These are phyloP conservation scores for Rubroshorea leprosula DNA, from an alignment of 345 rosid genomes.

Conservation along the genomic window DNA sequence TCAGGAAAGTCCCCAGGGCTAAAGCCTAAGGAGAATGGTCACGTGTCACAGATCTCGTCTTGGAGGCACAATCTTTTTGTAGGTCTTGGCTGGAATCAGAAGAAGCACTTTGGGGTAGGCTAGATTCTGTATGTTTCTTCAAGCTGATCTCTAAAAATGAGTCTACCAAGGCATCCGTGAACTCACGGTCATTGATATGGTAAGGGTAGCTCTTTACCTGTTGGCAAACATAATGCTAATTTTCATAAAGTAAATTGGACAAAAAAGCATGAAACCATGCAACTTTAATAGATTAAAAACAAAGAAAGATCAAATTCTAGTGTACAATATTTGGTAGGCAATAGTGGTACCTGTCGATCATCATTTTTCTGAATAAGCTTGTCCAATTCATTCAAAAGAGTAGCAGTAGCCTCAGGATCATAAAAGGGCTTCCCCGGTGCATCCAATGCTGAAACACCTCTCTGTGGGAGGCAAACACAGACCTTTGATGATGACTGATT, in stretches of 20 bases:
- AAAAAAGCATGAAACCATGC: neutral
- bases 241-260: neutral
- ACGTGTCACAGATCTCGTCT: too few relatives aligned
- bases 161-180: conserved; percentile 69
- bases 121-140: conserved; percentile 21
- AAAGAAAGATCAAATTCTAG: conserved; percentile 9
- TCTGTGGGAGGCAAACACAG: conserved; percentile 62
- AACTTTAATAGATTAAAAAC: conserved; percentile 1
- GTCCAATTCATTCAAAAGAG: conserved; percentile 58
- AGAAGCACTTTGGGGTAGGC: conserved; percentile 21
- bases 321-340: conserved; percentile 5
- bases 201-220: conserved; percentile 59
- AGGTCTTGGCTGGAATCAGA: conserved; percentile 23
- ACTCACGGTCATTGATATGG: conserved; percentile 79
- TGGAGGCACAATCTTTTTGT: conserved; percentile 19
- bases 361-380: conserved; percentile 48
- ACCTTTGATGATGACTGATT: conserved; percentile 65
- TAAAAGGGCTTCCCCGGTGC: conserved; percentile 69
- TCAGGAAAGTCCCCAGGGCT: conserved; percentile 73
- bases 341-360: conserved; percentile 49
- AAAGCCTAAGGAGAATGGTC: too few relatives aligned
- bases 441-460: conserved; percentile 82
- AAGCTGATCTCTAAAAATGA: conserved; percentile 62
- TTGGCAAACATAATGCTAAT: conserved; percentile 14
- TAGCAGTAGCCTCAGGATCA: conserved; percentile 67